Evolutionary conservation across 495 filamentous ascomycete genomes (phyloP).

Genomic region (Annulohypoxylon bovei): DNA sequence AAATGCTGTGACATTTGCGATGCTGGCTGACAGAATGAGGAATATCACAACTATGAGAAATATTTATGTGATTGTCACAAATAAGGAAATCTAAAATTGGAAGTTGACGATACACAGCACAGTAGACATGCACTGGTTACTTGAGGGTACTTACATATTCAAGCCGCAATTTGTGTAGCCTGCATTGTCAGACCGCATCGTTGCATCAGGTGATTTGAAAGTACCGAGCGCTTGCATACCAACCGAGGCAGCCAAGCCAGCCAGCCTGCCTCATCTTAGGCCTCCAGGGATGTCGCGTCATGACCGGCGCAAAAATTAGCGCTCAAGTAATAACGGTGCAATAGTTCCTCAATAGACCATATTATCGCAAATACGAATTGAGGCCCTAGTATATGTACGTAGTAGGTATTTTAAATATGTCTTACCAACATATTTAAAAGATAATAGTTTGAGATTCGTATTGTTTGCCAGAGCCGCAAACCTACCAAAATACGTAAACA

Average conservation of each 20-base stretch:
- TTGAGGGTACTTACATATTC: slow-evolving; percentile 39
- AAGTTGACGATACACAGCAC: slow-evolving; percentile 4
- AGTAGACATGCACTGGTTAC: slow-evolving; percentile 37
- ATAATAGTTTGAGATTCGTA: background rate
- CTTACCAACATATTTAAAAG: background rate
- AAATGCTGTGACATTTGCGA: background rate
- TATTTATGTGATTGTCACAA: too few species aligned
- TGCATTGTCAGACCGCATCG: slow-evolving; percentile 44
- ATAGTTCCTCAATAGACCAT: background rate
- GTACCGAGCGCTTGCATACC: slow-evolving; percentile 43
- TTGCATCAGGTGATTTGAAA: slow-evolving; percentile 44
- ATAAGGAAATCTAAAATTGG: background rate
- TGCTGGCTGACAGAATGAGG: background rate
- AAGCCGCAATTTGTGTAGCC: slow-evolving; percentile 41
- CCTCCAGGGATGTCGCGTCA: slow-evolving; percentile 30
- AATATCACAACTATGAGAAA: background rate
- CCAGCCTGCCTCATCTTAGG: slow-evolving; percentile 15
- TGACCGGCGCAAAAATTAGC: slow-evolving; percentile 31
- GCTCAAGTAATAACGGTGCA: slow-evolving; percentile 19
- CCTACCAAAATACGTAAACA: slow-evolving; percentile 2
- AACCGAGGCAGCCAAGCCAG: slow-evolving; percentile 35
- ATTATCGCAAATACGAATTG: slow-evolving; percentile 11
- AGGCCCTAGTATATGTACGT: background rate
- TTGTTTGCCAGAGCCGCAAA: background rate
- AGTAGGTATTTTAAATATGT: background rate